These are phyloP conservation scores for Tuber aestivum DNA, from an alignment of 495 filamentous ascomycete species.

Conservation along the genomic window DNA sequence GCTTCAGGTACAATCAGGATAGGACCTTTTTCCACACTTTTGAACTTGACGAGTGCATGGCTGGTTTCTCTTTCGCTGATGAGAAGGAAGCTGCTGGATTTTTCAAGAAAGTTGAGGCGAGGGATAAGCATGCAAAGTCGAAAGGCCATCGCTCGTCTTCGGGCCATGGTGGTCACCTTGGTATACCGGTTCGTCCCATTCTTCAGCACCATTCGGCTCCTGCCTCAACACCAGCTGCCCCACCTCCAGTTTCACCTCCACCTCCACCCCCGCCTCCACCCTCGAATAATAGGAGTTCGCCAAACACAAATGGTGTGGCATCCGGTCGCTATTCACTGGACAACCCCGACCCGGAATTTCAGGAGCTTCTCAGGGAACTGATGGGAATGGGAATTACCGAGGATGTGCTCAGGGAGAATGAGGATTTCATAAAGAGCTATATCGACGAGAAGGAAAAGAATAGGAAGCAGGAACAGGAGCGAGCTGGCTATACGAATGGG, in stretches of 20 bases:
- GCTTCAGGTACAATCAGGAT: constrained; percentile 90
- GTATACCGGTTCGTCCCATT: constrained; percentile 24
- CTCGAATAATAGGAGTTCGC: constrained; percentile 31
- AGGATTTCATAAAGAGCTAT: constrained; percentile 90
- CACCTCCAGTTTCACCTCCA: constrained; percentile 36
- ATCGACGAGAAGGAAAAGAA: constrained; percentile 60
- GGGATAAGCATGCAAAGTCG: constrained; percentile 34
- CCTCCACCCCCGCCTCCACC: constrained; percentile 39
- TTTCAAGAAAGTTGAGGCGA: constrained; percentile 75
- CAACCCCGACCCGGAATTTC: constrained; percentile 73
- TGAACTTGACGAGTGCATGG: constrained; percentile 84
- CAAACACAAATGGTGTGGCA: constrained; percentile 25
- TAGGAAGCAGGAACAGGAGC: constrained; percentile 65
- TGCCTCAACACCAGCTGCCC: constrained; percentile 43
- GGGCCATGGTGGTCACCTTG: constrained; percentile 16
- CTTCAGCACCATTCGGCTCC: constrained; percentile 22
- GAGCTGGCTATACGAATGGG: constrained; percentile 81
- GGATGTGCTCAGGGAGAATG: constrained; percentile 80
- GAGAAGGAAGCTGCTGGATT: constrained; percentile 96
- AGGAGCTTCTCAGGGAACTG: constrained; percentile 72
- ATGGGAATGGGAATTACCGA: constrained; percentile 82
- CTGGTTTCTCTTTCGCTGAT: constrained; percentile 83
- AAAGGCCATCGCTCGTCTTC: constrained; percentile 22
- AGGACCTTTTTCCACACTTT: constrained; percentile 96
- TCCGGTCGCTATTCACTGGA: constrained; percentile 65